Evolutionary conservation across 208 protist species (phyloP), one percentile per base, ranked within the genome.

Genomic region (Trypanosoma melophagium): DNA sequence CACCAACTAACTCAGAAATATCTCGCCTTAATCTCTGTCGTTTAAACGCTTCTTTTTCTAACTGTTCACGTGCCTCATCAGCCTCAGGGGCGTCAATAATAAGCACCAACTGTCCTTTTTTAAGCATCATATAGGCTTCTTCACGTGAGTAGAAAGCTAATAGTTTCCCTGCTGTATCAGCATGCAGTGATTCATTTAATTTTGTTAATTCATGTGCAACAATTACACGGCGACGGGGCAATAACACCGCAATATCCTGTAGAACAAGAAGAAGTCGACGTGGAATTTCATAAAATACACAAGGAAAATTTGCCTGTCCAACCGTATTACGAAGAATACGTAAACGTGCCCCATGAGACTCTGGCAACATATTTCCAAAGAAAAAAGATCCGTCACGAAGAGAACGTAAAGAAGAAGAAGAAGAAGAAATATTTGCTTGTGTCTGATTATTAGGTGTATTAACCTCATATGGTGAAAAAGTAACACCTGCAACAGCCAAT

Each of bases 191-290:
- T 59, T 96, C 92, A 76, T 96, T 92, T 62, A 95, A 51, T 75
- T 96, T 96, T 25, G 92, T 96, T 47, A 96, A 74, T 70, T 96
- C 92, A 60, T 96, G 92, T 12, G 78, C 73, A n/a, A 96, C 61
- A 58, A 83, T 80, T 12, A 96, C 86, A 24, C 83, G 83, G n/a
- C 92, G 77, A 19, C 77, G 57, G 8, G 92, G 89, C 42, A 92
- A 38, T 7, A 93, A 69, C 4, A 81, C 60, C 0, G 87, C 89
- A 41, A 96, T 92, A 64, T 96, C 92, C 59, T 90, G 82, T 66
- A 96, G 69, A 66, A 93, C 86, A 45, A 70, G 35, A 49, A 95
- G 58, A 45, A 96, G 71, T 22, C 92, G 85, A 0, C 84, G 81
- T n/a, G 92, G 92, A 16, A 93, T 66, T 67, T 96, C 92, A 70